Conservation (phyloP, 2,329 filamentous ascomycete species). For the Paecilomyces variotii region DNA sequence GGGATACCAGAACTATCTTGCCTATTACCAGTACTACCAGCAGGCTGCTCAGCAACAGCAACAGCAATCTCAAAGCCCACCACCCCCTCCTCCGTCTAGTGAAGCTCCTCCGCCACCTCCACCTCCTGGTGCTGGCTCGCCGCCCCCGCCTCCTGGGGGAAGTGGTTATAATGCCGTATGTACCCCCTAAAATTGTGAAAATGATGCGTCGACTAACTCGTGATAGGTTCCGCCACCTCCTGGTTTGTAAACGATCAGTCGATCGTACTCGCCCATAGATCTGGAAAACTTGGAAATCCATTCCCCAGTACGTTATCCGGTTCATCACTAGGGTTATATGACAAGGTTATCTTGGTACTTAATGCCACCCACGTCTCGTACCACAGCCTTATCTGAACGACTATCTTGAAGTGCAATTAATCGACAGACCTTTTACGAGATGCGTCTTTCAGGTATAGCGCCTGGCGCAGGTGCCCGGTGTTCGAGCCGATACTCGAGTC, state of each 20-base stretch:
- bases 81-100: slow-evolving; percentile 49
- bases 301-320: not conserved
- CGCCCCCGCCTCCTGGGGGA: slow-evolving; percentile 51
- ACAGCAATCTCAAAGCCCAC: slow-evolving; percentile 41
- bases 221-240: slow-evolving; percentile 44
- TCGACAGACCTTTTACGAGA: not conserved
- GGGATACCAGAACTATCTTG: slow-evolving; percentile 67
- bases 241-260: slow-evolving; percentile 33
- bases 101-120: slow-evolving; percentile 53
- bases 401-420: not conserved
- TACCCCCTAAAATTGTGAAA: not conserved
- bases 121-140: slow-evolving; percentile 52
- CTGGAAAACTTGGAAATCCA: not conserved
- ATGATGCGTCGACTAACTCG: slow-evolving; percentile 3
- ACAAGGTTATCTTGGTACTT: not conserved
- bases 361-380: not conserved
- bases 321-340: not conserved
- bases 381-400: not conserved
- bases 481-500: not conserved
- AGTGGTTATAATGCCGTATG: slow-evolving; percentile 56
- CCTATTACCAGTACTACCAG: slow-evolving; percentile 62
- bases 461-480: not conserved
- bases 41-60: slow-evolving; percentile 49
- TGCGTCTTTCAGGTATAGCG: not conserved
- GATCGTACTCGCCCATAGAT: slow-evolving; percentile 2